Base-by-base conservation (phyloP, 2,329 filamentous ascomycete genomes). In the Colletotrichum navitas region DNA sequence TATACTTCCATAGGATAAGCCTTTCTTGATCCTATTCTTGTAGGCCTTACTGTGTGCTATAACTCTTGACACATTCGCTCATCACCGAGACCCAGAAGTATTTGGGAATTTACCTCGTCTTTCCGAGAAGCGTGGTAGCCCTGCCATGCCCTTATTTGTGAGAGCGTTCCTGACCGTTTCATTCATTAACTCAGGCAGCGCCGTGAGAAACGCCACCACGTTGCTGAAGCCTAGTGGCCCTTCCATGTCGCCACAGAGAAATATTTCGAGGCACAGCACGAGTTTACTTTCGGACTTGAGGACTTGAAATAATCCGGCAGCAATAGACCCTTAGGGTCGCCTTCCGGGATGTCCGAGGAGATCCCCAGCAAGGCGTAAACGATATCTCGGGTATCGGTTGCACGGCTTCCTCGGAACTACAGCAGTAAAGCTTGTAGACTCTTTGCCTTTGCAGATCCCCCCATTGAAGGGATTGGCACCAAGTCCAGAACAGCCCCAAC, bases 301-400 rank as follows among this genome's bases (percentile, higher is more conserved):
- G n/a, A 54, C 29, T 66, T 66, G 26, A 11, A 41, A 24, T 66
- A 66, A 34, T 66, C 39, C 10, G 63, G 63, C 21, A 7, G 29
- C 8, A 64, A 18, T 6, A 56, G 24, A 6, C 32, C 39, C 21
- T n/a, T 10, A 0, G n/a, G n/a, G 32, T 49, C 43, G 49, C 8
- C 16, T 11, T 32, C 14, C 16, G 61, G 11, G 5, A 63, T 34
- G 29, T 71, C 63, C 2, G 68, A 67, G 1, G 63, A 32, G 14
- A 67, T 56, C 4, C 29, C 54, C 3, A 61, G 16, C 24, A 66
- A 16, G 32, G 63, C 63, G 14, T 59, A 66, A 3, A 66, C 39
- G 41, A 36, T 59, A 16, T 66, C 63, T 8, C 63, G 43, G 1
- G 54, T 54, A 21, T 61, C 63, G 2, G 32, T 60, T 14, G 63